Percentiles rank a stretch among this genome's conserved stretches.
These are phyloP conservation scores for Scheffersomyces spartinae DNA, from an alignment of 805 yeast genomes.

Conservation along the genomic window DNA sequence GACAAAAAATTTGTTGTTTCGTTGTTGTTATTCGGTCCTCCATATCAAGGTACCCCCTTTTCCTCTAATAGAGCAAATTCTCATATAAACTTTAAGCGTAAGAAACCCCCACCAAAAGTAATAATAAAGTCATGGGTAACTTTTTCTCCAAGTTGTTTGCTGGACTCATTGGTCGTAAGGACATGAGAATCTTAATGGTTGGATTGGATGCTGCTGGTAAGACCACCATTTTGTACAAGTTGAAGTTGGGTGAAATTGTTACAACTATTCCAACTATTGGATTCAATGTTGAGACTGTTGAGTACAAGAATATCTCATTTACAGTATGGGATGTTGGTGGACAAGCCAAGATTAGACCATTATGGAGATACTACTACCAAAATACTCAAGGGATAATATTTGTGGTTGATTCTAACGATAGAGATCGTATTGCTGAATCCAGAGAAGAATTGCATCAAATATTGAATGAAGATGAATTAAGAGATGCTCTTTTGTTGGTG, in stretches of 20 bases:
- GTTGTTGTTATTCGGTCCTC: too few species aligned
- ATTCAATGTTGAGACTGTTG: conserved; percentile 95
- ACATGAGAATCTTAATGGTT: conserved; percentile 96
- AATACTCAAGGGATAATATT: conserved; percentile 32
- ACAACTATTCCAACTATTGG: conserved; percentile 96
- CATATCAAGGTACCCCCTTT: too few species aligned
- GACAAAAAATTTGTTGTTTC: too few species aligned
- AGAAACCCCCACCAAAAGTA: too few species aligned
- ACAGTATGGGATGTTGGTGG: conserved; percentile 99
- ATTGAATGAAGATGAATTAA: conserved; percentile 33
- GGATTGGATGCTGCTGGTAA: conserved; percentile 99
- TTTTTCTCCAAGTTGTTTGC: conserved; percentile 87
- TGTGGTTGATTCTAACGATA: conserved; percentile 32
- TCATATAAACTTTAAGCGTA: too few species aligned
- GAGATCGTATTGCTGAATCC: conserved; percentile 32
- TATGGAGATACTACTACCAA: conserved; percentile 98
- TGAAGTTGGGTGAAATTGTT: conserved; percentile 91
- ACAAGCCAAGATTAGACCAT: conserved; percentile 96
- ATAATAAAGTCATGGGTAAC: too few species aligned
- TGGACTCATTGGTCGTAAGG: conserved; percentile 95
- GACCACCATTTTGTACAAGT: conserved; percentile 90
- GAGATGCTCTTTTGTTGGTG: conserved; percentile 34
- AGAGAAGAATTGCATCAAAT: conserved; percentile 32
- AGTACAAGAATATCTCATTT: conserved; percentile 91
- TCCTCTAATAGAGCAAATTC: too few species aligned